Conservation (phyloP, 805 yeast species). For the Starmerella lactis-condensi region DNA sequence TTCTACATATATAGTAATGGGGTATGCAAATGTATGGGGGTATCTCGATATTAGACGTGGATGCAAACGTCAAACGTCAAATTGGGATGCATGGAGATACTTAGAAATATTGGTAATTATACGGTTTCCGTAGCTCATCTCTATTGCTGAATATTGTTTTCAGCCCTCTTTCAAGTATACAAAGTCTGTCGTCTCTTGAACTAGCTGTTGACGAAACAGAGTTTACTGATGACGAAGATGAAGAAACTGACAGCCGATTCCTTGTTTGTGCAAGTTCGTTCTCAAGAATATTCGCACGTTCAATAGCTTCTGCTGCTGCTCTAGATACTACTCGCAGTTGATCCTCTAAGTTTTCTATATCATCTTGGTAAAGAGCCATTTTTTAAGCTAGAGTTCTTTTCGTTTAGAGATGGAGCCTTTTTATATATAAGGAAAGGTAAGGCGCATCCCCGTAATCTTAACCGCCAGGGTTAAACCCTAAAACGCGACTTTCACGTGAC, state of each 20-base stretch:
- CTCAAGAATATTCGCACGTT: constrained; percentile 17
- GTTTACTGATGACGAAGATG: constrained; percentile 4
- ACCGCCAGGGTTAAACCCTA: too few species aligned
- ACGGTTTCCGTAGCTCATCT: constrained; percentile 14
- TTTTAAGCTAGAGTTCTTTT: too few species aligned
- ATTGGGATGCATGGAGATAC: background rate
- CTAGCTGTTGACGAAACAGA: background rate
- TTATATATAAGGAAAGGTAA: too few species aligned
- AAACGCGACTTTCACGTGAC: too few species aligned
- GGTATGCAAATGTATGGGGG: background rate
- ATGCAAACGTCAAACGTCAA: too few species aligned
- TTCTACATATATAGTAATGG: too few species aligned
- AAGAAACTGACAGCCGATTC: constrained; percentile 4
- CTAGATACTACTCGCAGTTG: constrained; percentile 16
- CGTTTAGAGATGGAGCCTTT: too few species aligned
- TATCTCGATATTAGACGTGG: background rate
- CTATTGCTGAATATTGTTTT: constrained; percentile 15
- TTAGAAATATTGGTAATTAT: constrained; percentile 14
- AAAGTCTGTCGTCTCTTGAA: constrained; percentile 12
- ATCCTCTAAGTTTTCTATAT: constrained; percentile 16
- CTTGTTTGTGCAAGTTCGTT: constrained; percentile 10
- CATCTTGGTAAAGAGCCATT: too few species aligned
- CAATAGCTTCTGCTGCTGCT: constrained; percentile 18
- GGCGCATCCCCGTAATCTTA: too few species aligned
- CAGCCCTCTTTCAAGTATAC: constrained; percentile 14